phyloP scores from a whole-genome alignment of 1,284 basidiomycete species.

The Microbotryum saponariae region DNA sequence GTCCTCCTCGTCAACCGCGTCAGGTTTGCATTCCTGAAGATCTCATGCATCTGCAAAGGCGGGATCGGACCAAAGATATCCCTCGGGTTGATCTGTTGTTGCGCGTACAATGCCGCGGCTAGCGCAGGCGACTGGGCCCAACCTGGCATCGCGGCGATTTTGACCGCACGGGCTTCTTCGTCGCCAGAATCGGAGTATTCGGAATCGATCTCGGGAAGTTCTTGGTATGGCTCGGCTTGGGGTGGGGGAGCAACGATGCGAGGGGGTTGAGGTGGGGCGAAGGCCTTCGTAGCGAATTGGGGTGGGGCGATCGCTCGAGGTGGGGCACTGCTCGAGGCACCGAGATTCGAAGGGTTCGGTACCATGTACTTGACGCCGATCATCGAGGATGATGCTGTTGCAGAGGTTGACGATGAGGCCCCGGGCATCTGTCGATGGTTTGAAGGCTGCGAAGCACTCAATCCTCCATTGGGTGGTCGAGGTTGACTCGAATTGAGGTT shows the following conservation, averaged over 20 bases:
- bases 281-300: conserved; percentile 20
- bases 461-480: background rate
- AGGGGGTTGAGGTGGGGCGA: conserved; percentile 37
- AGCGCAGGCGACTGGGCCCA: conserved; percentile 90
- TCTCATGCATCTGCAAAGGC: conserved; percentile 72
- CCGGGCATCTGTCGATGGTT: no score
- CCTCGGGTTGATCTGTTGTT: conserved; percentile 74
- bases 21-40: conserved; percentile 54
- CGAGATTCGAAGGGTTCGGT: conserved; percentile 1
- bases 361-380: conserved; percentile 28
- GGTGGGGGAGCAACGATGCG: conserved; percentile 17
- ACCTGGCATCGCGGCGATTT: conserved; percentile 58
- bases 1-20: conserved; percentile 70
- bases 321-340: conserved; percentile 12
- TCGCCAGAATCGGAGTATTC: conserved; percentile 87
- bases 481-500: no score
- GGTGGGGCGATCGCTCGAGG: conserved; percentile 39
- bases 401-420: background rate
- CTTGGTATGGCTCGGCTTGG: conserved; percentile 62
- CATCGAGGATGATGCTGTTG: conserved; percentile 18
- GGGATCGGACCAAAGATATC: conserved; percentile 81
- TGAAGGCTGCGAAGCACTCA: background rate
- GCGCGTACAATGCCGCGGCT: conserved; percentile 62
- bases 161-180: conserved; percentile 65
- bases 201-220: conserved; percentile 84